phyloP scores from a whole-genome alignment of 306 rosid species.

The Adenanthera pavonina region DNA sequence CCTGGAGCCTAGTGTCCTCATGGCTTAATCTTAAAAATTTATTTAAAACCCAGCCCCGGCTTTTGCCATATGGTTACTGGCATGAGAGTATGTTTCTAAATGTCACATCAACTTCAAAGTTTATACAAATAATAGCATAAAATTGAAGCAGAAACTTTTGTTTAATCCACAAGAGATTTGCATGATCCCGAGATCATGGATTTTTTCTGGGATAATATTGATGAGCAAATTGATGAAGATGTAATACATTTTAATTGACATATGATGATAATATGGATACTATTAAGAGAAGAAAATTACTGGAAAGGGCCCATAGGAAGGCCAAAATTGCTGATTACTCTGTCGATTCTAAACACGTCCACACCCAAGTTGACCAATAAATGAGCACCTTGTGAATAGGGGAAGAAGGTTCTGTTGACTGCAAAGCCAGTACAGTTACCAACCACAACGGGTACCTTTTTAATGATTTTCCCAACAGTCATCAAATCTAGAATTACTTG shows the following conservation, averaged over 20 bases:
- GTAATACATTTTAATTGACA: conserved; percentile 11
- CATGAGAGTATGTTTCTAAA: conserved; percentile 20
- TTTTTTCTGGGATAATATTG: not conserved
- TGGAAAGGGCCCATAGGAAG: conserved; percentile 94
- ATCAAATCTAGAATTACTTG: conserved; percentile 93
- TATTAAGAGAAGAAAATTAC: conserved; percentile 60
- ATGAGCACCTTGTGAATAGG: conserved; percentile 79
- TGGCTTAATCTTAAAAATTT: conserved; percentile 10
- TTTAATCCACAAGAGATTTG: not conserved
- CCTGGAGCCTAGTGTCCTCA: conserved; percentile 15
- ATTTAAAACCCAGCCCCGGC: not conserved
- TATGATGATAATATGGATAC: conserved; percentile 31
- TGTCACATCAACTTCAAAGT: conserved; percentile 7
- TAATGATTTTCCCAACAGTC: conserved; percentile 82
- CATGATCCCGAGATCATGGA: conserved; percentile 8
- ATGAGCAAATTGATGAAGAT: conserved; percentile 18
- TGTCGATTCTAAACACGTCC: conserved; percentile 83
- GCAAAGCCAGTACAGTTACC: conserved; percentile 99
- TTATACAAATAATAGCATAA: conserved; percentile 4
- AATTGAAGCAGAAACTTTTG: conserved; percentile 16
- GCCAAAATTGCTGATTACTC: conserved; percentile 75
- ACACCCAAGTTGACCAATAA: conserved; percentile 78
- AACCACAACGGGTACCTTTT: conserved; percentile 90
- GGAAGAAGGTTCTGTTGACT: conserved; percentile 93
- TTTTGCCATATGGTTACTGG: conserved; percentile 13